These are phyloP conservation scores for Yamadazyma sp. DNA, from an alignment of 1,139 yeast genomes.

Conservation along the genomic window DNA sequence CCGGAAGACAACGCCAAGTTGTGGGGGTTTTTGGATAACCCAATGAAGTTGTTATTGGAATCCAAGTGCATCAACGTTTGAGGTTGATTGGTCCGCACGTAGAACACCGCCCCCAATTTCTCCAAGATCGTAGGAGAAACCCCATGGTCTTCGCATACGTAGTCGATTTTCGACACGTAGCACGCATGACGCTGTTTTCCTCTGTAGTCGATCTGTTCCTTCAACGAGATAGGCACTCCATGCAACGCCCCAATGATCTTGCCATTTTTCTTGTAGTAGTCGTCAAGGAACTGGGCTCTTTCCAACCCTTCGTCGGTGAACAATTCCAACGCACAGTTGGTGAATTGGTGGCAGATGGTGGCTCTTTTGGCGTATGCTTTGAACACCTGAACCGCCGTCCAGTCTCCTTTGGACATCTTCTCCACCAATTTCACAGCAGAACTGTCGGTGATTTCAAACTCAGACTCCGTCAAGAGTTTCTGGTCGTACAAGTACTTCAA, in stretches of 20 bases:
- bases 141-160: slow-evolving; percentile 51
- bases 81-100: slow-evolving; percentile 47
- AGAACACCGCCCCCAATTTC: slow-evolving; percentile 67
- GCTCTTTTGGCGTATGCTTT: slow-evolving; percentile 55
- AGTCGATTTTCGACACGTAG: slow-evolving; percentile 55
- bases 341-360: slow-evolving; percentile 34
- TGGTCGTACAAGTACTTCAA: slow-evolving; percentile 42
- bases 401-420: slow-evolving; percentile 34
- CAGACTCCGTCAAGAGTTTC: slow-evolving; percentile 43
- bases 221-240: slow-evolving; percentile 44
- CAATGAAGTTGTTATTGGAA: slow-evolving; percentile 41
- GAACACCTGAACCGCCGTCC: slow-evolving; percentile 46
- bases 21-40: slow-evolving; percentile 40
- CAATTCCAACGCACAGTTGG: slow-evolving; percentile 36
- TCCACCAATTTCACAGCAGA: slow-evolving; percentile 36
- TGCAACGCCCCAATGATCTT: slow-evolving; percentile 72
- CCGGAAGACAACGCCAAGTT: slow-evolving; percentile 44
- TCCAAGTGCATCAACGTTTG: slow-evolving; percentile 52
- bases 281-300: slow-evolving; percentile 35
- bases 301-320: slow-evolving; percentile 36
- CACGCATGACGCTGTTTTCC: slow-evolving; percentile 64
- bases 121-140: slow-evolving; percentile 52
- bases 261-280: slow-evolving; percentile 50
- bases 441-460: slow-evolving; percentile 49
- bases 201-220: slow-evolving; percentile 57